Evolutionary conservation across 2,329 filamentous ascomycete genomes (phyloP).

Genomic region (Hirsutella thompsonii): DNA sequence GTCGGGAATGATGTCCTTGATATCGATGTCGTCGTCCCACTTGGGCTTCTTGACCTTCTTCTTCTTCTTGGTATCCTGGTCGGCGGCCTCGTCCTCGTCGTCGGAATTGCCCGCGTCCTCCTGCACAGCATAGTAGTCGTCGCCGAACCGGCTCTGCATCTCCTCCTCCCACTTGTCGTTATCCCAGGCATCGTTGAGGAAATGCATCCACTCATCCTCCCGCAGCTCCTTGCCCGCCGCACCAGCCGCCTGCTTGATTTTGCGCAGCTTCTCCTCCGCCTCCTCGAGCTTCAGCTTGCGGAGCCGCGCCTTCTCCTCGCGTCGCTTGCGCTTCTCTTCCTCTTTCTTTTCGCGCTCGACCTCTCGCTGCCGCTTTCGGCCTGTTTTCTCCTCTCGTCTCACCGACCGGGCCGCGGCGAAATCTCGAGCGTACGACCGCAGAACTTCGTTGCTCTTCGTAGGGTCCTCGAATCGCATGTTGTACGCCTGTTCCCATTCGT

Average conservation of each 20-base stretch:
- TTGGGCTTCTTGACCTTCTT: constrained; percentile 44
- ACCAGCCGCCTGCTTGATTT: constrained; percentile 83
- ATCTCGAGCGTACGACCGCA: constrained; percentile 84
- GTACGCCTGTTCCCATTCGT: constrained; percentile 84
- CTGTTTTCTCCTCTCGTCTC: constrained; percentile 66
- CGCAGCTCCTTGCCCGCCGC: constrained; percentile 51
- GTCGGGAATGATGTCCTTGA: constrained; percentile 80
- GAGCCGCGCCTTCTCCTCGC: constrained; percentile 71
- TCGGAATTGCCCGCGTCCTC: constrained; percentile 55
- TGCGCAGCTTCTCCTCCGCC: constrained; percentile 71
- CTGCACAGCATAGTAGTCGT: constrained; percentile 76
- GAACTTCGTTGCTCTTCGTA: constrained; percentile 70
- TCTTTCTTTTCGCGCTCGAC: constrained; percentile 66
- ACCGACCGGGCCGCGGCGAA: constrained; percentile 71
- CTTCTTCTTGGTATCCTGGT: constrained; percentile 31
- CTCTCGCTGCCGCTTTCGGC: constrained; percentile 67
- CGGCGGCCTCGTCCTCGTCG: constrained; percentile 49
- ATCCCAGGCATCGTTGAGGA: constrained; percentile 82
- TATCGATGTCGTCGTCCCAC: constrained; percentile 97
- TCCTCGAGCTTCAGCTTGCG: constrained; percentile 85
- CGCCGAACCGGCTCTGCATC: constrained; percentile 80
- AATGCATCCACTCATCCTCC: constrained; percentile 70
- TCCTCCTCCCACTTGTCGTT: constrained; percentile 81
- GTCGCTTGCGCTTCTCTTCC: constrained; percentile 60
- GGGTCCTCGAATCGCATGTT: constrained; percentile 95